Evolutionary conservation across 2,329 filamentous ascomycete genomes (phyloP), one percentile per base, ranked within the genome.

Genomic region (Scedosporium boydii): DNA sequence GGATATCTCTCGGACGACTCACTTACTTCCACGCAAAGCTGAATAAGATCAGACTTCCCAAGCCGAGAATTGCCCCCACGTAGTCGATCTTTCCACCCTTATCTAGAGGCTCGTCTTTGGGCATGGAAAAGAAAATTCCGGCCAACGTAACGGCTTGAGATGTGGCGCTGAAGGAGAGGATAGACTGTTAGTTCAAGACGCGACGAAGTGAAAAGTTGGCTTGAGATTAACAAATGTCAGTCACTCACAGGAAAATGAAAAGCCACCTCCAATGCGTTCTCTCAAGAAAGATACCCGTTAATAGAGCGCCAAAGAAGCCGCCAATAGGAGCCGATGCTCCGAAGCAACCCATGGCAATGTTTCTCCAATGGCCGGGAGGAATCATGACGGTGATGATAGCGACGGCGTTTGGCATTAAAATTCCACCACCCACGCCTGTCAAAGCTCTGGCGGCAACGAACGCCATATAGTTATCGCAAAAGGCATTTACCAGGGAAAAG

Each of bases 371-470:
- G 0, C 86, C 85, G 0, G 82, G 82, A 0, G 77, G 73, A 65
- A 87, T 88, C 0, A 80, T 78, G 0, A 76, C 75, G 2, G 85
- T 86, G 0, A 90, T 70, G 12, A 90, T 76, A 2, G 85, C 86
- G 21, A 89, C 71, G 0, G 78, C 84, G 65, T 88, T 90, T 0
- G 87, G 87, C 34, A 89, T 74, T 9, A 81, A 73, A 34, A 90
- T 76, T 0, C 86, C 85, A 0, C 85, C 83, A 0, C 87, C 87
- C 16, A 87, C 78, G 0, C 84, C 83, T 64, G 86, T 83, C 2
- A 86, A 69, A 0, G 80, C 81, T 5, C 84, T 76, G 14, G 76
- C 75, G 60, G 60, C 60, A 14, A 65, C 63, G 29, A 66, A 66
- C 3, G 76, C 76, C 2, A 81, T 65, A 16, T 84, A 68, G 18